Evolutionary conservation across 345 rosid species (phyloP).

Genomic region (Acer yangbiense): DNA sequence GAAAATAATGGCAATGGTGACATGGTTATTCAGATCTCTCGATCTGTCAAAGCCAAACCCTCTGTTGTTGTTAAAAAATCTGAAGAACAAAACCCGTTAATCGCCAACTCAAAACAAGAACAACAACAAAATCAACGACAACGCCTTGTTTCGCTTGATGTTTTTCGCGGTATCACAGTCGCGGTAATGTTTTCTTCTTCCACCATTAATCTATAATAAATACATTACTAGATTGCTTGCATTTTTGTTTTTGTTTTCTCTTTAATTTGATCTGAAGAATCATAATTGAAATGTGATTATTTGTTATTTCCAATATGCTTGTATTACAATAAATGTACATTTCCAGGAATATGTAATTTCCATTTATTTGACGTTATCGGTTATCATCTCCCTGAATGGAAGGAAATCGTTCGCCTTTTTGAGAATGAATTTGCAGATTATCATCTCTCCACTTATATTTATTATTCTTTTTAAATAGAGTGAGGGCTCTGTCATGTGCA

Average conservation of each 20-base stretch:
- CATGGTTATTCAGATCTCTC: slow-evolving; percentile 38
- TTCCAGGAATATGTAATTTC: too few relatives aligned
- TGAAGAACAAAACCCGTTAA: slow-evolving; percentile 19
- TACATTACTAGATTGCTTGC: background rate
- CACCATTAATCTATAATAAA: background rate
- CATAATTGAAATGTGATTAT: background rate
- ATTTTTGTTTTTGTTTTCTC: background rate
- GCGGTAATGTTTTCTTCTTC: slow-evolving; percentile 34
- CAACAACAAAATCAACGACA: slow-evolving; percentile 11
- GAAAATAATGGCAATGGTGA: slow-evolving; percentile 19
- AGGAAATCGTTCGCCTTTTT: background rate
- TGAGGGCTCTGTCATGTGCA: background rate
- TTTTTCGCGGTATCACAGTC: slow-evolving; percentile 75
- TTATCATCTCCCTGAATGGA: background rate
- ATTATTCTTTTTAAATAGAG: too few relatives aligned
- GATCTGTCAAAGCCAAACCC: slow-evolving; percentile 8
- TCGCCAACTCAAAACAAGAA: slow-evolving; percentile 14
- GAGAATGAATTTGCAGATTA: background rate
- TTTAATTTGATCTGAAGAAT: background rate
- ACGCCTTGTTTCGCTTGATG: slow-evolving; percentile 69
- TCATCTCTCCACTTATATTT: background rate
- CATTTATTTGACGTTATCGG: background rate
- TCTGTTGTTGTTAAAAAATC: background rate
- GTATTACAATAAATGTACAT: too few relatives aligned
- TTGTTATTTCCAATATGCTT: background rate